These are phyloP conservation scores for Calonectria pauciramosa DNA, from an alignment of 2,329 filamentous ascomycete genomes.

Conservation along the genomic window DNA sequence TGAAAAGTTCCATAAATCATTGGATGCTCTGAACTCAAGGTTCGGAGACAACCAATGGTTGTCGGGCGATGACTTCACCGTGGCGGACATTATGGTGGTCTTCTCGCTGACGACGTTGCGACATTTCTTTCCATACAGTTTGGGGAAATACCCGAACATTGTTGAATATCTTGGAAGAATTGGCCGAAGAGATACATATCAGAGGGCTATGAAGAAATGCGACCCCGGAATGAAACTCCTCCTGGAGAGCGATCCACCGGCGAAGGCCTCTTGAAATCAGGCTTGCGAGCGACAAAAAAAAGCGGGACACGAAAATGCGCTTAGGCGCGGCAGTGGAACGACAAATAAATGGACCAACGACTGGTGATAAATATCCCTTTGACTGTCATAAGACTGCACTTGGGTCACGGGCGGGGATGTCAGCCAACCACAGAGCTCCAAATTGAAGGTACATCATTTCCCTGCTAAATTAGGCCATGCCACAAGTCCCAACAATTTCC, in stretches of 20 bases:
- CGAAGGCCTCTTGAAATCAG: background rate
- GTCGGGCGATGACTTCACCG: slow-evolving; percentile 73
- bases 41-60: slow-evolving; percentile 66
- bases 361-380: no score
- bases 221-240: slow-evolving; percentile 60
- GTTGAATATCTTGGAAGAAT: slow-evolving; percentile 62
- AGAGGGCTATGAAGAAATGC: slow-evolving; percentile 60
- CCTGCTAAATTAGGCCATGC: no score
- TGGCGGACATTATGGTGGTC: slow-evolving; percentile 75
- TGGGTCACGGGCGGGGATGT: no score
- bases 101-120: slow-evolving; percentile 74
- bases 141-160: slow-evolving; percentile 58
- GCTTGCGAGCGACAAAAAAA: no score
- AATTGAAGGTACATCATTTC: no score
- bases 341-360: no score
- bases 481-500: no score
- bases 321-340: no score
- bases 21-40: slow-evolving; percentile 66
- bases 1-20: slow-evolving; percentile 50
- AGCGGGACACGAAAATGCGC: no score
- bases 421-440: no score
- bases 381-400: no score
- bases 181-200: slow-evolving; percentile 60
- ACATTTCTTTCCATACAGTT: slow-evolving; percentile 60
- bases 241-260: background rate